phyloP scores from a whole-genome alignment of 1,139 yeast genomes.

The Blastobotrys proliferans region DNA sequence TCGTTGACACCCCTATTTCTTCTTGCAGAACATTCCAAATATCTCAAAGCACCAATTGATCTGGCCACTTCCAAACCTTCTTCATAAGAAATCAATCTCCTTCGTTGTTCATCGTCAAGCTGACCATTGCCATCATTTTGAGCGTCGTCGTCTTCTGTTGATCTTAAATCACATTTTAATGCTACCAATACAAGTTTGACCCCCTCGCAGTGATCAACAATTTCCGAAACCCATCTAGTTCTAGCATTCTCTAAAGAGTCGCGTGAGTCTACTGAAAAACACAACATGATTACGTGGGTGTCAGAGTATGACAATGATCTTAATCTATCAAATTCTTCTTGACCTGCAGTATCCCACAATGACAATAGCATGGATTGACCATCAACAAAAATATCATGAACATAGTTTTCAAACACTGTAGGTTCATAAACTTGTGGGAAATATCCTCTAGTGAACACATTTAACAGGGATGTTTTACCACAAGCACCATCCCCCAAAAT shows the following conservation, averaged over 20 bases:
- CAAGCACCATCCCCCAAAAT: slow-evolving; percentile 98
- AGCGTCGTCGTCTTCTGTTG: slow-evolving; percentile 39
- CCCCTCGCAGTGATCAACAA: slow-evolving; percentile 94
- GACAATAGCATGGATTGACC: slow-evolving; percentile 90
- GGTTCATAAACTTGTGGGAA: slow-evolving; percentile 99
- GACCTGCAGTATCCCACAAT: slow-evolving; percentile 98
- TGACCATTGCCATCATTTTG: slow-evolving; percentile 29
- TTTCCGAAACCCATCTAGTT: slow-evolving; percentile 94
- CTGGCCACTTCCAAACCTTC: slow-evolving; percentile 84
- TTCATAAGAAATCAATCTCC: slow-evolving; percentile 59
- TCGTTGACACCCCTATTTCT: slow-evolving; percentile 93
- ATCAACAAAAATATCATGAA: slow-evolving; percentile 94
- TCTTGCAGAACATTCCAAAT: slow-evolving; percentile 91
- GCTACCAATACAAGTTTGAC: slow-evolving; percentile 93
- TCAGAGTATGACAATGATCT: slow-evolving; percentile 89
- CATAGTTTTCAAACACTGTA: slow-evolving; percentile 95
- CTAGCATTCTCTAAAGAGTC: slow-evolving; percentile 95
- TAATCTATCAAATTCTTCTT: slow-evolving; percentile 93
- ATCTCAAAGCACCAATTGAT: slow-evolving; percentile 65
- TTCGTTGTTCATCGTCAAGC: slow-evolving; percentile 27
- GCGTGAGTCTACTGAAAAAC: slow-evolving; percentile 90
- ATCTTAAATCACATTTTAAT: slow-evolving; percentile 86
- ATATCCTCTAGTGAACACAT: slow-evolving; percentile 95
- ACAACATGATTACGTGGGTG: slow-evolving; percentile 94
- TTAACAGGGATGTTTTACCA: slow-evolving; percentile 85